Percentiles rank a stretch among this genome's conserved stretches.
phyloP scores from a whole-genome alignment of 2,329 filamentous ascomycete genomes.

The Alternaria angustiovoidea region DNA sequence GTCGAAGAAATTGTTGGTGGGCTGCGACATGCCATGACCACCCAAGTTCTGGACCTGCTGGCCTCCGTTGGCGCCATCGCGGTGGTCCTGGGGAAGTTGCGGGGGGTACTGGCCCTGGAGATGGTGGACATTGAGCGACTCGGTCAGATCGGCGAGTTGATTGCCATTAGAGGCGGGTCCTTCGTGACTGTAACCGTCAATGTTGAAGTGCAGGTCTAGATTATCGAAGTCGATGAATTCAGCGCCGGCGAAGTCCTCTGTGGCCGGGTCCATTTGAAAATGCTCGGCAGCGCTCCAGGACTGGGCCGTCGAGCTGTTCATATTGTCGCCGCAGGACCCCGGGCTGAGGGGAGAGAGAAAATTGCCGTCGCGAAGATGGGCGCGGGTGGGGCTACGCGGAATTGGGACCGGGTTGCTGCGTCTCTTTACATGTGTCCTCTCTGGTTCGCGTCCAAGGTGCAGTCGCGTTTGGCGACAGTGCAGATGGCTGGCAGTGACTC shows the following conservation, averaged over 20 bases:
- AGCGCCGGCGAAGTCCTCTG: constrained; percentile 55
- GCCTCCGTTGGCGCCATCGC: constrained; percentile 28
- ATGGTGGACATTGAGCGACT: constrained; percentile 45
- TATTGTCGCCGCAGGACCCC: constrained; percentile 32
- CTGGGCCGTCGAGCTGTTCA: constrained; percentile 43
- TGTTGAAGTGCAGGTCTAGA: constrained; percentile 43
- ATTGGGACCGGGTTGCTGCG: constrained; percentile 7
- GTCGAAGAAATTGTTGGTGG: constrained; percentile 42
- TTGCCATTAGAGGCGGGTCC: constrained; percentile 30
- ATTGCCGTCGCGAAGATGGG: constrained; percentile 16
- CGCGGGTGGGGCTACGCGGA: constrained; percentile 16
- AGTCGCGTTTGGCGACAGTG: background rate
- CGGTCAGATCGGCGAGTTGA: constrained; percentile 43
- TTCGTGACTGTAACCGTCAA: constrained; percentile 36
- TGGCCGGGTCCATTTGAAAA: constrained; percentile 52
- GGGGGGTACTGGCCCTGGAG: constrained; percentile 43
- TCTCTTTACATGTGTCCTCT: constrained; percentile 10
- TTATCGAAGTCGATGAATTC: constrained; percentile 52
- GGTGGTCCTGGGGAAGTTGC: constrained; percentile 35
- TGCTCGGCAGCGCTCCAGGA: constrained; percentile 52
- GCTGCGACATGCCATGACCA: constrained; percentile 14
- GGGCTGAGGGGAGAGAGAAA: constrained; percentile 17
- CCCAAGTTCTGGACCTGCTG: constrained; percentile 26
- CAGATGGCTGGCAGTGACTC: background rate
- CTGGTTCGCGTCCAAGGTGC: background rate